Evolutionary conservation across 495 filamentous ascomycete genomes (phyloP), one percentile per base, ranked within the genome.

Genomic region (Talaromyces liani): DNA sequence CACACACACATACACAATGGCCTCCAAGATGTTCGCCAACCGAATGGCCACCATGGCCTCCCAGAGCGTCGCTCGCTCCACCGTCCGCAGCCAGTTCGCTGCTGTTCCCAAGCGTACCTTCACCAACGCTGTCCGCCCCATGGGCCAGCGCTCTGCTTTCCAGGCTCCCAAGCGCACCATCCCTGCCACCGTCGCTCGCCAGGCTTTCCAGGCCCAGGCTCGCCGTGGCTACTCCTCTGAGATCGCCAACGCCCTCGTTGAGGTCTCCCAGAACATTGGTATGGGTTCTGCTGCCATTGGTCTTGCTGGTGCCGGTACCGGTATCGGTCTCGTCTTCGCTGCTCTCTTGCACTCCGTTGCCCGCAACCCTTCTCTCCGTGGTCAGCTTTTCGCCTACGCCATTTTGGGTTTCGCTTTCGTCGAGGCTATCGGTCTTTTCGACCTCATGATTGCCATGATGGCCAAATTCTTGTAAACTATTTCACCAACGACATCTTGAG

Each of bases 401-500:
- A 92, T 94, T 88, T 80, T 94, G 73, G 90, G 90, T 80, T 94
- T 94, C 78, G 90, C 91, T 71, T 94, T 94, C 87, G 90, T 91
- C 75, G 91, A 94, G 78, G 91, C 91, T 82, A 94, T 91, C 69
- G 91, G 90, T 85, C 87, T 94, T 72, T 92, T 93, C 88, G 89
- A 91, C 74, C 87, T 93, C 72, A 93, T 93, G 89, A 86, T 92
- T 88, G 88, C 89, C 78, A 88, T 91, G 81, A 91, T 91, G 88
- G 86, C 85, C 85, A 89, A 89, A 84, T 80, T 79, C 76, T 75
- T 80, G 66, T 80, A 79, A 80, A 71, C 69, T 58, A 58, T 25
- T 41, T 65, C n/a, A 9, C 25, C 18, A 33, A 5, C 22, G 18
- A 24, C 39, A 7, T 53, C 27, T 24, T 31, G 27, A n/a, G 25